Evolutionary conservation across 768 basidiomycete genomes (phyloP).

Genomic region (Lyophyllum atratum): DNA sequence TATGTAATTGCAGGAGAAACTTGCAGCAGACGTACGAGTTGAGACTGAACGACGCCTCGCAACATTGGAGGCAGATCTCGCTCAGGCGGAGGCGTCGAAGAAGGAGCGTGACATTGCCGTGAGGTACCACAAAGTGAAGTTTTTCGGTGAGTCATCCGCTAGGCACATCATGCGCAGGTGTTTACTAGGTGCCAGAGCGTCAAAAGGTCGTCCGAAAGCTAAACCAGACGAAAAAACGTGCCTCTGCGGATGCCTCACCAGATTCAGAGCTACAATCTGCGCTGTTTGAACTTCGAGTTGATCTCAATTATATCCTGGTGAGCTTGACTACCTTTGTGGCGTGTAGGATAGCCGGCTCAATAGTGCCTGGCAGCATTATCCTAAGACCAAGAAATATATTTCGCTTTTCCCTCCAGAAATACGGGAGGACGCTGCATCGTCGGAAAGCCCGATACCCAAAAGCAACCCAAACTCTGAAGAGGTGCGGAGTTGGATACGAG

Average conservation of each 20-base stretch:
- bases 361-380: slow-evolving; percentile 63
- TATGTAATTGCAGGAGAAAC: slow-evolving; percentile 53
- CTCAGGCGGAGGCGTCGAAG: slow-evolving; percentile 56
- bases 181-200: slow-evolving; percentile 55
- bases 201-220: slow-evolving; percentile 85
- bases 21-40: slow-evolving; percentile 84
- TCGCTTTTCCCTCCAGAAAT: slow-evolving; percentile 82
- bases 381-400: slow-evolving; percentile 85
- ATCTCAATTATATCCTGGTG: slow-evolving; percentile 90
- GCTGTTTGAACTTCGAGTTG: slow-evolving; percentile 71
- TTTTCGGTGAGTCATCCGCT: slow-evolving; percentile 75
- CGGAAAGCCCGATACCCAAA: slow-evolving; percentile 28
- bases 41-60: slow-evolving; percentile 79
- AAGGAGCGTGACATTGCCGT: slow-evolving; percentile 75
- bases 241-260: slow-evolving; percentile 33
- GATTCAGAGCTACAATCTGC: slow-evolving; percentile 46
- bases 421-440: slow-evolving; percentile 35
- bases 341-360: neutral
- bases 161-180: neutral
- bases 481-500: slow-evolving; percentile 58
- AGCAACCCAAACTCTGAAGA: slow-evolving; percentile 58
- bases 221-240: slow-evolving; percentile 59
- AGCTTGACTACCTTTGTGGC: neutral
- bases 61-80: slow-evolving; percentile 74
- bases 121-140: slow-evolving; percentile 89